phyloP scores from a whole-genome alignment of 225 moss, liverwort and hornwort genomes.

The Polytrichum commune region DNA sequence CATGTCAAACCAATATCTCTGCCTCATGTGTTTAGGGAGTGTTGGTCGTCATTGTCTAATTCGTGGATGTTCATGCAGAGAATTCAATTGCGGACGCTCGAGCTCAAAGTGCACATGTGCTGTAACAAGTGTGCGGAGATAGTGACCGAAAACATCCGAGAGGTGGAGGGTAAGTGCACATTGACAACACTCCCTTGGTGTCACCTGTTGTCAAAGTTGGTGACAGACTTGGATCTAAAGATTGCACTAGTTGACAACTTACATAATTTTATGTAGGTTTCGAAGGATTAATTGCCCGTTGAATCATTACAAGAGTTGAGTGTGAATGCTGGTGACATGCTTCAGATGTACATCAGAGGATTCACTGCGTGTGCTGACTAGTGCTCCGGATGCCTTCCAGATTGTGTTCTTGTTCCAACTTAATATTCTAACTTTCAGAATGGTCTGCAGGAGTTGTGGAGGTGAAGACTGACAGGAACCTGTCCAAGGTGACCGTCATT shows the following conservation, averaged over 20 bases:
- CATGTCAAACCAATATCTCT: not conserved
- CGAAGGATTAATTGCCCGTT: too few relatives aligned
- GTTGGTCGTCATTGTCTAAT: not conserved
- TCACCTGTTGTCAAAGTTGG: not conserved
- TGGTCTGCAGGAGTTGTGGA: constrained; percentile 7
- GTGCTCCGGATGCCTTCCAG: not conserved
- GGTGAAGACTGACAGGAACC: not conserved
- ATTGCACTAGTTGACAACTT: too few relatives aligned
- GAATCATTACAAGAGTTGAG: not conserved
- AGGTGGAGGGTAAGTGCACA: constrained; percentile 6
- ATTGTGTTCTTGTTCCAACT: too few relatives aligned
- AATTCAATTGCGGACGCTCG: not conserved
- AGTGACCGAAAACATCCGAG: constrained; percentile 1
- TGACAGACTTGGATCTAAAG: too few relatives aligned
- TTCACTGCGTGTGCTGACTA: not conserved
- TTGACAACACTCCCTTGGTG: not conserved
- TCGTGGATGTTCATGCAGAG: not conserved
- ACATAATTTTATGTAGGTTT: too few relatives aligned
- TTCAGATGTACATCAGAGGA: not conserved
- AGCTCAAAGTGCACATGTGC: constrained; percentile 2
- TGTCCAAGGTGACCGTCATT: constrained; percentile 9
- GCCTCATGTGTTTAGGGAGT: not conserved
- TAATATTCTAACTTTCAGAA: not conserved
- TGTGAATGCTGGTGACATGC: not conserved
- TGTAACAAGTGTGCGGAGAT: constrained; percentile 7